Base-by-base conservation (phyloP, 2,329 filamentous ascomycete genomes). In the Ilyonectria sp. region DNA sequence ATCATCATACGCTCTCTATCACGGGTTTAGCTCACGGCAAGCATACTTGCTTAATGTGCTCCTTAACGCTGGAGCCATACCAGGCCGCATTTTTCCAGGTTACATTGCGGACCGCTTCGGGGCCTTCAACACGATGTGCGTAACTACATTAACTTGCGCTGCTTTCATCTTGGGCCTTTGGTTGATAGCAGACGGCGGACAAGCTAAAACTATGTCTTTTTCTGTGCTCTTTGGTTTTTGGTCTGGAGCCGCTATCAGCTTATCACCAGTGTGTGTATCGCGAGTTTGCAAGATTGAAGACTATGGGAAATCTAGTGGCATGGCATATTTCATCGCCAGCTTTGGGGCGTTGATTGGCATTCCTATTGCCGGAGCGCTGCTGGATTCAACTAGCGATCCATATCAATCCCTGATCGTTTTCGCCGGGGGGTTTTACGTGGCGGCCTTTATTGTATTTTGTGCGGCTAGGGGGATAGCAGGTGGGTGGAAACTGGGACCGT, bases 211-310 rank as follows among this genome's bases (percentile, higher is more conserved):
- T 0, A 84, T 92, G 56, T 82, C 89, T 1, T 94, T 92, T 72
- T 84, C 87, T 0, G 78, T 91, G 1, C 74, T 92, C 1, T 93
- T 93, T 76, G 92, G 92, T 0, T 93, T 94, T 74, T 90, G 87
- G 17, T 91, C 87, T 17, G 92, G 92, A 0, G 88, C 86, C 37
- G 92, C 92, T 64, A 93, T 94, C 73, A 89, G 86, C 6, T 77
- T 94, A 55, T 92, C 91, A 0, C 92, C 92, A 0, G 92, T 94
- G 0, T 94, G 92, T 69, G 85, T 94, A 1, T 90, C 90, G 0
- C 90, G 92, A 78, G 84, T 93, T 2, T 94, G 92, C 78, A 85
- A 87, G 26, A 92, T 90, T 0, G 87, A 91, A 68, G 84, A 93
- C 54, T 93, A 93, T 69, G 92, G 92, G 0, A 83, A 90, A 40